A percentile compares a stretch with the other conserved stretches of the same genome.
These are phyloP conservation scores for Neopestalotiopsis rosae DNA, from an alignment of 2,329 filamentous ascomycete genomes.

Conservation along the genomic window DNA sequence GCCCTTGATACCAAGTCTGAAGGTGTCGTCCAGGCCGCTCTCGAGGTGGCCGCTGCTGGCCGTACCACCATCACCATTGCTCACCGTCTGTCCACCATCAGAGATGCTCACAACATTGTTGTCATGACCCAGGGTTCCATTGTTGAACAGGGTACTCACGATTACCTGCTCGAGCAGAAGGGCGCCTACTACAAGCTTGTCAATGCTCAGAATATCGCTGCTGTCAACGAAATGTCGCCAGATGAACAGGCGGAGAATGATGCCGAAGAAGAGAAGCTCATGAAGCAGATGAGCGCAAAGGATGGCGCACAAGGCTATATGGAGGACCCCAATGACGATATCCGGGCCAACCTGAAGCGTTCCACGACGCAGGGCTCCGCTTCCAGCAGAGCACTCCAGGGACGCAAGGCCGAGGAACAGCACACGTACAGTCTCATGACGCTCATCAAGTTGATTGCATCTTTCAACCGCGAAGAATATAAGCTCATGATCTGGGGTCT, in stretches of 20 bases:
- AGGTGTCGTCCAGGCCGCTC: constrained; percentile 88
- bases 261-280: constrained; percentile 54
- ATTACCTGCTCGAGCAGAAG: constrained; percentile 72
- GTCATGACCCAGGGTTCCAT: constrained; percentile 89
- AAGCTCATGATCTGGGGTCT: constrained; percentile 75
- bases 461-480: constrained; percentile 79
- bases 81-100: constrained; percentile 93
- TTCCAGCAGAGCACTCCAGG: constrained; percentile 74
- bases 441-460: constrained; percentile 77
- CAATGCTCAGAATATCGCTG: constrained; percentile 82
- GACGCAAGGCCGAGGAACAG: constrained; percentile 53
- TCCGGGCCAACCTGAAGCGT: constrained; percentile 61
- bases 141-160: constrained; percentile 89
- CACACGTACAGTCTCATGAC: constrained; percentile 73
- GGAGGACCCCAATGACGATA: constrained; percentile 67
- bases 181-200: constrained; percentile 86
- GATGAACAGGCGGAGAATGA: constrained; percentile 59
- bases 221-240: constrained; percentile 57
- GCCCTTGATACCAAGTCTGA: constrained; percentile 95
- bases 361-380: constrained; percentile 61
- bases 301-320: constrained; percentile 44
- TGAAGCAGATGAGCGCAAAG: constrained; percentile 51
- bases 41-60: constrained; percentile 84
- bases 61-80: constrained; percentile 96
- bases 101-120: constrained; percentile 92